Base-by-base conservation (phyloP, 129 eudicot species). In the Dittrichia graveolens region DNA sequence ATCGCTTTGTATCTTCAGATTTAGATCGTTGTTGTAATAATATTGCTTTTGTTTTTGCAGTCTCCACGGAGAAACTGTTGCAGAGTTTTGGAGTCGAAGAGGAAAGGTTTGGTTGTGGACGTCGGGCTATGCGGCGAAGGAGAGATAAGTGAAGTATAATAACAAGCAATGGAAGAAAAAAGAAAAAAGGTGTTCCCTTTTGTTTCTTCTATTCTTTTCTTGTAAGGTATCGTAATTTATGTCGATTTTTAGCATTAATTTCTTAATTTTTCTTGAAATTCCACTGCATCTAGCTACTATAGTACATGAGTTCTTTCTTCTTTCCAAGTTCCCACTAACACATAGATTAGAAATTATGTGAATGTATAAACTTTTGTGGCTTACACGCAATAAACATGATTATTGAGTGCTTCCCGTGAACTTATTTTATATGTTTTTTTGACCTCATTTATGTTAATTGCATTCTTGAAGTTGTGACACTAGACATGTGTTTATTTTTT, bases 31-130 rank as follows among this genome's bases (percentile, higher is more conserved):
- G n/a, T n/a, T n/a, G n/a, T n/a, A n/a, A n/a, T n/a, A n/a, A n/a
- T n/a, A n/a, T n/a, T n/a, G n/a, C n/a, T n/a, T n/a, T n/a, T 43
- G 38, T 65, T 48, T 71, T 61, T 81, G 80, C 86, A 87, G 94
- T 87, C 96, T 10, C 94, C 96, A 0, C 79, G 96, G 71, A 87
- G 96, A 85, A 90, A 87, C 57, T 90, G 96, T 83, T 90, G 96
- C 83, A 67, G 94, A 84, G 62, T 90, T 41, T 14, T 81, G 77
- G 75, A 84, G 73, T 85, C 91, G 15, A 82, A 79, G 68, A 76
- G 66, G 64, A 85, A 77, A 71, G 84, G 85, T 71, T 63, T 90
- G 73, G 94, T 83, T 47, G 69, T 90, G 53, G 89, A 90, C 43
- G 94, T 90, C 48, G 96, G 91, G 7, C 52, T 81, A 70, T 90